A percentile compares a stretch with the other conserved stretches of the same genome.
phyloP scores from a whole-genome alignment of 495 filamentous ascomycete species.

The Penicillium canariense region DNA sequence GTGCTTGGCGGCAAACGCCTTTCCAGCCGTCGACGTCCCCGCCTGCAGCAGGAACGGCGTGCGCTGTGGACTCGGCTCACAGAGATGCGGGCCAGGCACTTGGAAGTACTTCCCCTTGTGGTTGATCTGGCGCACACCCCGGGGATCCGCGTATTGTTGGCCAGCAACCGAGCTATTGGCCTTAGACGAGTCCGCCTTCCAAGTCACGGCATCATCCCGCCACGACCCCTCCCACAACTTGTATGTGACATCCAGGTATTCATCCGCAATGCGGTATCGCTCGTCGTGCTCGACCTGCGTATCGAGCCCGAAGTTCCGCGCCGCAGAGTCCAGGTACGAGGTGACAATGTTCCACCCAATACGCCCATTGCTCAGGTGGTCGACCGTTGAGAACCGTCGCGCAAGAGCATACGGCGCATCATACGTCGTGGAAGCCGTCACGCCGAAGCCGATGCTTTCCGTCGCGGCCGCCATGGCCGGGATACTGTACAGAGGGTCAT shows the following conservation, averaged over 20 bases:
- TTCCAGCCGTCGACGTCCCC: conserved; percentile 59
- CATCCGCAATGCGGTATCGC: conserved; percentile 63
- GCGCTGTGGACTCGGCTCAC: conserved; percentile 61
- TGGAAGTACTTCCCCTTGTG: conserved; percentile 64
- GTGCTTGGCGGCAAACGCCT: conserved; percentile 61
- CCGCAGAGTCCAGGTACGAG: conserved; percentile 63
- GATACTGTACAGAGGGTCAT: conserved; percentile 47
- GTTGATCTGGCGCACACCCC: conserved; percentile 59
- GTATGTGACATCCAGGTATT: conserved; percentile 67
- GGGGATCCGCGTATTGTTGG: conserved; percentile 54
- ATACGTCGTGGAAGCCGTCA: conserved; percentile 66
- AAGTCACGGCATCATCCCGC: conserved; percentile 60
- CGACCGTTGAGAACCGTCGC: conserved; percentile 61
- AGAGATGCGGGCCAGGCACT: conserved; percentile 64
- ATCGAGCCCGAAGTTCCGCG: conserved; percentile 57
- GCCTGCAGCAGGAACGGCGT: conserved; percentile 67
- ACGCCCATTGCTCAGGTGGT: conserved; percentile 64
- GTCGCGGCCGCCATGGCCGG: conserved; percentile 51
- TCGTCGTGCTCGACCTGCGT: conserved; percentile 64
- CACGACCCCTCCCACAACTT: conserved; percentile 67
- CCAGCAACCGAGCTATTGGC: conserved; percentile 32
- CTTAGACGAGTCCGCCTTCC: conserved; percentile 13
- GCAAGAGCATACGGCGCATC: conserved; percentile 69
- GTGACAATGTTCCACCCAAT: conserved; percentile 70
- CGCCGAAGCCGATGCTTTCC: conserved; percentile 61